phyloP scores from a whole-genome alignment of 345 rosid genomes.

The Moricandia arvensis region DNA sequence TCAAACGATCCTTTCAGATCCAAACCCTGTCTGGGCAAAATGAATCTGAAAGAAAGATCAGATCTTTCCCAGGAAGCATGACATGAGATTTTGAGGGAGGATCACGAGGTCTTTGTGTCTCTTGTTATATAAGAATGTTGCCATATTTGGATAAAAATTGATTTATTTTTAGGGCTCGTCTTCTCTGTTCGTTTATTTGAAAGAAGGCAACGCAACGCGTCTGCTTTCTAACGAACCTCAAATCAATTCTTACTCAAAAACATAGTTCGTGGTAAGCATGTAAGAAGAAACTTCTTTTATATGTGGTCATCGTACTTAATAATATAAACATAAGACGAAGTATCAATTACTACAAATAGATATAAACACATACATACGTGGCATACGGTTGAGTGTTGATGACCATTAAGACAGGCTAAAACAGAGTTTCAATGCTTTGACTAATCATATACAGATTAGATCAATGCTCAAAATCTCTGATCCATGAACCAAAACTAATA shows the following conservation, averaged over 20 bases:
- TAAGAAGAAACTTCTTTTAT: neutral
- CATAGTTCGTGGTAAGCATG: conserved; percentile 33
- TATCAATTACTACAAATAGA: too few species aligned
- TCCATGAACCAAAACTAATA: conserved; percentile 3
- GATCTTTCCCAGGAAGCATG: conserved; percentile 37
- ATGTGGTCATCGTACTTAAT: conserved; percentile 11
- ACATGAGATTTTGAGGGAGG: conserved; percentile 32
- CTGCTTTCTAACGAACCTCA: conserved; percentile 19
- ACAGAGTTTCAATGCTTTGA: conserved; percentile 15
- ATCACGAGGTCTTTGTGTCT: conserved; percentile 31
- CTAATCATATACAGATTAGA: conserved; percentile 20
- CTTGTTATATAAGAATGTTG: conserved; percentile 32
- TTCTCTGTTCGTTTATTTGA: conserved; percentile 26
- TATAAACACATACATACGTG: neutral
- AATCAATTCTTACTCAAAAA: conserved; percentile 11
- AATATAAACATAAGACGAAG: too few species aligned
- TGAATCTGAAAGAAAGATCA: conserved; percentile 40
- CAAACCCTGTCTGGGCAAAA: conserved; percentile 37
- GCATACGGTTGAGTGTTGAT: too few species aligned
- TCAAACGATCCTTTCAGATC: conserved; percentile 30
- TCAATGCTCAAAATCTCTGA: neutral
- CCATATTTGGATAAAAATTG: conserved; percentile 30
- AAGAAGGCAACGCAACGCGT: conserved; percentile 37
- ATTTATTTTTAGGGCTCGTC: conserved; percentile 32
- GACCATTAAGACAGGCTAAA: too few species aligned